phyloP scores from a whole-genome alignment of 495 filamentous ascomycete species.

The Neurospora sp. region DNA sequence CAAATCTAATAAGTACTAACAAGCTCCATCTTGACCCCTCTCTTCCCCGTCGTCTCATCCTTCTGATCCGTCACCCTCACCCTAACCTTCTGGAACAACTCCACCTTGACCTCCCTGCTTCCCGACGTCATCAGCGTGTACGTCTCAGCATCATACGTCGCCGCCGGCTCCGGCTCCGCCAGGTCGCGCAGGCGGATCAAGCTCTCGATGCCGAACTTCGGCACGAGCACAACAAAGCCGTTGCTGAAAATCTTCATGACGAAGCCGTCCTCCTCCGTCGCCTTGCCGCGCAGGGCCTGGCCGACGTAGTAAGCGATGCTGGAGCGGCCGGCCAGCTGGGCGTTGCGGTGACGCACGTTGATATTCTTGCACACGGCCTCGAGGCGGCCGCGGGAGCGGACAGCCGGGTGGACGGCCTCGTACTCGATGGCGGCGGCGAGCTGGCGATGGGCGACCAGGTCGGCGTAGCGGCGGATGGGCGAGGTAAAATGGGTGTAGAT shows the following conservation, averaged over 20 bases:
- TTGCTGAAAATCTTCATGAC: conserved; percentile 96
- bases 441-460: conserved; percentile 87
- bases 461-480: conserved; percentile 92
- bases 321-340: conserved; percentile 86
- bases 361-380: conserved; percentile 63
- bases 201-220: conserved; percentile 88
- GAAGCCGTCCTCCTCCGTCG: conserved; percentile 80
- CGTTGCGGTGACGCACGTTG: conserved; percentile 93
- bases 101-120: conserved; percentile 49
- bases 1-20: conserved; percentile 24
- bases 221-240: conserved; percentile 91
- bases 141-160: conserved; percentile 71
- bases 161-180: conserved; percentile 62
- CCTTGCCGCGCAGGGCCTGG: conserved; percentile 79
- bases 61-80: conserved; percentile 85
- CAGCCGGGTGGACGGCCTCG: conserved; percentile 66
- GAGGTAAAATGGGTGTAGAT: conserved; percentile 99
- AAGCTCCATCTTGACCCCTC: conserved; percentile 68
- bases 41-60: conserved; percentile 90
- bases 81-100: conserved; percentile 80
- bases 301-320: conserved; percentile 96
- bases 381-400: conserved; percentile 58
- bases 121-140: conserved; percentile 57
- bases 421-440: conserved; percentile 91
- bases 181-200: conserved; percentile 79